These are phyloP conservation scores for Pseudonectria foliicola DNA, from an alignment of 2,329 filamentous ascomycete genomes.

Conservation along the genomic window DNA sequence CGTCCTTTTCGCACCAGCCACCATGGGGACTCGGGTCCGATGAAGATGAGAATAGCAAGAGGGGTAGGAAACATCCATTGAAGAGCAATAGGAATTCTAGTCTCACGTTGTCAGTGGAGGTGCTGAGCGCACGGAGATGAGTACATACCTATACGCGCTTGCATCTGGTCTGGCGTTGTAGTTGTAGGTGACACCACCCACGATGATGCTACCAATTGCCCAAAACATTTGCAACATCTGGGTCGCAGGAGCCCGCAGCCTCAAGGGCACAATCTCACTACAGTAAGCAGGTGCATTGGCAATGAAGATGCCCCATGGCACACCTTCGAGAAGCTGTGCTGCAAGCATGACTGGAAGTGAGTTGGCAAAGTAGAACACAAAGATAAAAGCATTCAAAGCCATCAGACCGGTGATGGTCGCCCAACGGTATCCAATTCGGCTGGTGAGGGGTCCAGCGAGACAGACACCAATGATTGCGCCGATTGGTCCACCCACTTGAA, in stretches of 20 bases:
- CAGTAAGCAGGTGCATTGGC: constrained; percentile 56
- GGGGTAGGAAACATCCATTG: constrained; percentile 54
- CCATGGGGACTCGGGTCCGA: constrained; percentile 46
- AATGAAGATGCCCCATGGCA: constrained; percentile 58
- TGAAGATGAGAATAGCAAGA: constrained; percentile 43
- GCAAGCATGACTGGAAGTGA: constrained; percentile 37
- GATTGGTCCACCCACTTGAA: constrained; percentile 26
- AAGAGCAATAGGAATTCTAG: constrained; percentile 45
- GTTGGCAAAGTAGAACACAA: constrained; percentile 47
- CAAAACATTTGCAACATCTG: constrained; percentile 59
- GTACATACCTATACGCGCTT: constrained; percentile 13
- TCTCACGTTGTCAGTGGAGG: constrained; percentile 15
- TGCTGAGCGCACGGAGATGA: constrained; percentile 17
- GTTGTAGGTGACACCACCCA: constrained; percentile 45
- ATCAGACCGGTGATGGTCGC: constrained; percentile 31
- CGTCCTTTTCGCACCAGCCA: constrained; percentile 46
- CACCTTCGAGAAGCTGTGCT: constrained; percentile 50
- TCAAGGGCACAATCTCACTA: constrained; percentile 51
- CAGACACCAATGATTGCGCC: constrained; percentile 31
- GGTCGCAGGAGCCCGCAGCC: constrained; percentile 48
- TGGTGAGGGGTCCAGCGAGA: constrained; percentile 31
- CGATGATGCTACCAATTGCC: constrained; percentile 54
- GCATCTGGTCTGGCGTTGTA: constrained; percentile 31
- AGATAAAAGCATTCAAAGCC: constrained; percentile 31
- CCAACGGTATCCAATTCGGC: constrained; percentile 30